Base-by-base conservation (phyloP, 139 green algal genomes). In the Chlorella sp. region DNA sequence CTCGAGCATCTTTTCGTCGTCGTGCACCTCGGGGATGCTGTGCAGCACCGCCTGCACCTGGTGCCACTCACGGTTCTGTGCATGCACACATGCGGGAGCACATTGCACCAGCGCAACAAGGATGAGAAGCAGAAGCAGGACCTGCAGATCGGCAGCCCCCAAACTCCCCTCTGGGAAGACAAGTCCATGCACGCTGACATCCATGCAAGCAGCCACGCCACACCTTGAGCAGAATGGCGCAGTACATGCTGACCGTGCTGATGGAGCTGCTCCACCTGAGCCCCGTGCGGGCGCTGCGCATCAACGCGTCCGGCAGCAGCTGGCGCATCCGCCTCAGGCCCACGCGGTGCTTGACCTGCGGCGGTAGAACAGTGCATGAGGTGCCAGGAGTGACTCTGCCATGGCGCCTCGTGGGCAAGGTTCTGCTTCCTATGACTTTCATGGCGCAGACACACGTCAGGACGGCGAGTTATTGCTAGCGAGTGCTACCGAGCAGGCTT, bases 161-260 rank as follows among this genome's bases (percentile, higher is more conserved):
- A 55, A 55, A n/a, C 42, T 55, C 17, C 10, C 10, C 10, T 55
- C 42, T 55, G 24, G 20, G 27, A 64, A 64, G 17, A 64, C 55
- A 64, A 30, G 55, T 10, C 42, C 55, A 64, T 27, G 6, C 6
- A 31, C 14, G 55, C 55, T 64, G 24, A 4, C 20, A 64, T 55
- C 10, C 42, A 55, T 55, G 17, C 17, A 17, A 24, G 17, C 42
- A 24, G 42, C 10, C 10, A 17, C 10, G 42, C 4, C 55, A 10
- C 24, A 64, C 55, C 55, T 64, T 64, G 55, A 64, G 55, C 22
- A 64, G 24, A 10, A 64, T 64, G 55, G 55, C 55, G 55, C 55
- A 64, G 55, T 64, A 64, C 55, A 64, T 64, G 55, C 14, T 31
- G 24, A 64, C 24, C 20, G 4, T 27, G 24, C 20, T 10, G 20